phyloP scores from a whole-genome alignment of 805 yeast genomes.

The Metschnikowia similis region DNA sequence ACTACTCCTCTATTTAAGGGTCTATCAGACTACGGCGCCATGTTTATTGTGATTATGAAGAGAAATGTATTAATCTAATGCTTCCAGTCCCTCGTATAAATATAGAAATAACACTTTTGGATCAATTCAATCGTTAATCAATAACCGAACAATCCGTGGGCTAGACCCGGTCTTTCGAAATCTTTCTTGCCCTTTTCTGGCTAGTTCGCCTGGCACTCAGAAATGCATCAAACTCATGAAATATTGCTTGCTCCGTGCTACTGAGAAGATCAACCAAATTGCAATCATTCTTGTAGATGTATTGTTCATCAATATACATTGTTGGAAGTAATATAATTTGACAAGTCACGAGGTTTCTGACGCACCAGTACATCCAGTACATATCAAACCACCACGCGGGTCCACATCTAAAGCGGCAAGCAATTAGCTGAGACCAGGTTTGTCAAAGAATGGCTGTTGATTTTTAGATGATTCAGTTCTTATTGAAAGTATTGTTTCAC shows the following conservation, averaged over 20 bases:
- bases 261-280: neutral
- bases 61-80: neutral
- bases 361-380: neutral
- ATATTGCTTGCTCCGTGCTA: neutral
- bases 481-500: no score
- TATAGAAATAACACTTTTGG: neutral
- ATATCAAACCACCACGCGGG: neutral
- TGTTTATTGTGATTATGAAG: neutral
- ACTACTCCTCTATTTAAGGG: conserved; percentile 9
- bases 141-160: no score
- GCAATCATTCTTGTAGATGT: neutral
- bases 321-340: neutral
- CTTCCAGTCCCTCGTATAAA: neutral
- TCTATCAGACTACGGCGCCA: neutral
- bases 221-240: neutral
- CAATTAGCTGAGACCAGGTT: no score
- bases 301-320: neutral
- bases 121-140: no score
- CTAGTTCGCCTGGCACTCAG: neutral
- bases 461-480: no score
- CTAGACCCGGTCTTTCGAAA: neutral
- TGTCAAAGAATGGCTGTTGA: no score
- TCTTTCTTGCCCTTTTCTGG: neutral
- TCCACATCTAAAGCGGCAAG: no score
- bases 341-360: neutral